These are phyloP conservation scores for Boehmeria nivea DNA, from an alignment of 306 rosid species.

Conservation along the genomic window DNA sequence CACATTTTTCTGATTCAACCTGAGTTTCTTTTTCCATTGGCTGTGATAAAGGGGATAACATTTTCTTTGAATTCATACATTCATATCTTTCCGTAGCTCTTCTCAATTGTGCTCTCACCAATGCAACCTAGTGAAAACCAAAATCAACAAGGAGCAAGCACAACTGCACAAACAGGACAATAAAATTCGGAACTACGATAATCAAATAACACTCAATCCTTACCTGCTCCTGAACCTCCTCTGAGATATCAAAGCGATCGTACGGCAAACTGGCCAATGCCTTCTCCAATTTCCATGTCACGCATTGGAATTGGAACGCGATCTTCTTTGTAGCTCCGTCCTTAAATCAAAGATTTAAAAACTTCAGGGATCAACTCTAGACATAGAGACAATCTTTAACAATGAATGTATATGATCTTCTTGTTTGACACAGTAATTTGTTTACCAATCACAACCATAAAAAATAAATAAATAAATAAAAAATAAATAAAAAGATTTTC, in stretches of 20 bases:
- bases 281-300: conserved; percentile 86
- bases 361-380: too few species aligned
- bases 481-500: not conserved
- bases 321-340: conserved; percentile 68
- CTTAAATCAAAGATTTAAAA: conserved; percentile 56
- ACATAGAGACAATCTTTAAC: too few species aligned
- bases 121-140: conserved; percentile 59
- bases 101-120: conserved; percentile 77
- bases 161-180: not conserved
- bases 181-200: conserved; percentile 9
- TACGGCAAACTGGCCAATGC: conserved; percentile 60
- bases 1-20: conserved; percentile 36
- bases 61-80: conserved; percentile 38
- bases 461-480: too few species aligned
- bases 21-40: conserved; percentile 42
- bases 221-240: conserved; percentile 96
- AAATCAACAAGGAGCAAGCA: conserved; percentile 6
- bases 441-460: too few species aligned
- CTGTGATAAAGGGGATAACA: conserved; percentile 41
- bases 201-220: conserved; percentile 2
- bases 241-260: conserved; percentile 67
- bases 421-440: too few species aligned
- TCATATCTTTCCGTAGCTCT: conserved; percentile 81
- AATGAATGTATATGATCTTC: too few species aligned
- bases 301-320: conserved; percentile 68